These are phyloP conservation scores for Prunus fruticosa DNA, from an alignment of 306 rosid genomes.

Conservation along the genomic window DNA sequence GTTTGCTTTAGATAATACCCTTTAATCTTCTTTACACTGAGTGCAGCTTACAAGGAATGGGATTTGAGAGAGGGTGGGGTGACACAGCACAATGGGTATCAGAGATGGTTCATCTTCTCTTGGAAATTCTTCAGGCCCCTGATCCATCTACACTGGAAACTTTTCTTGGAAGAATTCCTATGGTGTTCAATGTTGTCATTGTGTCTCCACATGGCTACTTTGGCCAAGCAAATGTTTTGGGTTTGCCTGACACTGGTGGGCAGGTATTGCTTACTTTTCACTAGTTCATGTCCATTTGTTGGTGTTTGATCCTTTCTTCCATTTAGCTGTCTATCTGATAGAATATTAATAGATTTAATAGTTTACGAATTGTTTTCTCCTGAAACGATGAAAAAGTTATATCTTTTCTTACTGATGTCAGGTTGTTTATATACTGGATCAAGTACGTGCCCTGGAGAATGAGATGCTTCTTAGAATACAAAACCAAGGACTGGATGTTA, in stretches of 20 bases:
- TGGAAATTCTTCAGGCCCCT: constrained; percentile 77
- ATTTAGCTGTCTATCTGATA: not conserved
- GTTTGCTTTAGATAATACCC: not conserved
- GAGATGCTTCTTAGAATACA: constrained; percentile 82
- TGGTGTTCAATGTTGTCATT: constrained; percentile 90
- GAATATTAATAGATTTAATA: not conserved
- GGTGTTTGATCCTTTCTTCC: not conserved
- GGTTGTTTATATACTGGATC: constrained; percentile 95
- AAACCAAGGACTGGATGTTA: constrained; percentile 72
- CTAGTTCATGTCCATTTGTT: not conserved
- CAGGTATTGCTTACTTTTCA: constrained; percentile 72
- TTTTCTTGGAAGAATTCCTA: constrained; percentile 86
- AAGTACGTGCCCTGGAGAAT: constrained; percentile 94
- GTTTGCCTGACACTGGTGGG: constrained; percentile 98
- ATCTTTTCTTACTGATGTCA: constrained; percentile 23
- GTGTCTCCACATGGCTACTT: constrained; percentile 92
- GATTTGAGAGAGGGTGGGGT: constrained; percentile 88
- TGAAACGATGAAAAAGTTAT: not conserved
- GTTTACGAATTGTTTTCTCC: not conserved
- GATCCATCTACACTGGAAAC: constrained; percentile 81
- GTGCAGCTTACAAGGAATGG: constrained; percentile 75
- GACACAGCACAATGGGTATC: constrained; percentile 53
- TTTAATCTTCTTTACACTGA: not conserved
- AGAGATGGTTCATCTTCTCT: constrained; percentile 67
- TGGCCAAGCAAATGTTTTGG: constrained; percentile 94